These are phyloP conservation scores for Carpinus viminea DNA, from an alignment of 306 rosid genomes.

Conservation along the genomic window DNA sequence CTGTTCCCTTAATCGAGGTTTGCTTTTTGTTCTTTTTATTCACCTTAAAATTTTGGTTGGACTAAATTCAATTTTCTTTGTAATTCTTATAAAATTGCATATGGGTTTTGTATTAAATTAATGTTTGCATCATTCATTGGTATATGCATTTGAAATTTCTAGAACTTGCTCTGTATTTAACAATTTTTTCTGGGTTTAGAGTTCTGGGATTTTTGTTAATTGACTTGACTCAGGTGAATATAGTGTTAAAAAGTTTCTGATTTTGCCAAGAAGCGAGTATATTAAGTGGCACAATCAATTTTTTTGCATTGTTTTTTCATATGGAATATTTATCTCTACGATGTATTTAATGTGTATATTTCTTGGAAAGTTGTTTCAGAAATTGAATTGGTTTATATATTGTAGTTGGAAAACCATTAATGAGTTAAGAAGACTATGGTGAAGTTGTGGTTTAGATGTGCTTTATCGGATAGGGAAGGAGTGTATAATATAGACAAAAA, in stretches of 20 bases:
- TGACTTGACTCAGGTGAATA: not conserved
- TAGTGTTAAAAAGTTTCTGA: not conserved
- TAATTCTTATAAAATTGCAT: not conserved
- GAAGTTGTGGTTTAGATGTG: not conserved
- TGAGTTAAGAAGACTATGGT: not conserved
- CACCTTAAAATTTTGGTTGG: not conserved
- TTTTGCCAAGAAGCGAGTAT: not conserved
- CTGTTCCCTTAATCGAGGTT: not conserved
- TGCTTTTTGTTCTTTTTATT: not conserved
- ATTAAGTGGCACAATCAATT: too few species aligned
- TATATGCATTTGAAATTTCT: not conserved
- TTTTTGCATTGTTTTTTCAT: not conserved
- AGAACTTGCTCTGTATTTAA: not conserved
- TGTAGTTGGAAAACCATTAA: not conserved
- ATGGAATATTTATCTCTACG: not conserved
- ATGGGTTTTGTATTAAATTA: not conserved
- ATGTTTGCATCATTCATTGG: not conserved
- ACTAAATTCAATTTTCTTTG: not conserved
- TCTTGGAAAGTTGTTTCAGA: not conserved
- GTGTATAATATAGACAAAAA: too few species aligned
- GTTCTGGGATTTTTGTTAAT: not conserved
- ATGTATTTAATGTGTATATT: not conserved
- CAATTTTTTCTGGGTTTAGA: not conserved
- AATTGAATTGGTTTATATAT: not conserved
- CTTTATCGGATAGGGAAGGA: not conserved